Conservation (phyloP, 352 stramenopile genomes). For the Blastocystis sp. region DNA sequence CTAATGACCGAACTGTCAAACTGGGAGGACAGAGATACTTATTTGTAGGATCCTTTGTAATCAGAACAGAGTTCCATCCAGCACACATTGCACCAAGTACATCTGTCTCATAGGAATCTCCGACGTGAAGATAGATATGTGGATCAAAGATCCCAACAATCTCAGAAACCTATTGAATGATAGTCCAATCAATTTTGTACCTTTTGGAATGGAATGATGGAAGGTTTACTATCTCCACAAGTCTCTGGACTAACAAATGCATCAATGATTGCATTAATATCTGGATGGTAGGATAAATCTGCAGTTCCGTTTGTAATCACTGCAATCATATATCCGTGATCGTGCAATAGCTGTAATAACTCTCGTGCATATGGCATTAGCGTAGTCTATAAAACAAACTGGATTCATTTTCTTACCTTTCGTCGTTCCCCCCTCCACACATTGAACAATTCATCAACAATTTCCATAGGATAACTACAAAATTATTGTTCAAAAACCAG, state of each 20-base stretch:
- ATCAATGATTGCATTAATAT: neutral
- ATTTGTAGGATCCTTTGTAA: neutral
- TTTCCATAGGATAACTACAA: neutral
- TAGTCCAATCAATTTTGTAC: neutral
- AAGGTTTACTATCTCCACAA: slow-evolving; percentile 37
- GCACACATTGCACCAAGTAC: slow-evolving; percentile 1
- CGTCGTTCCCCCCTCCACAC: slow-evolving; percentile 18
- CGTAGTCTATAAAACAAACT: neutral
- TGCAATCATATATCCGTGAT: neutral
- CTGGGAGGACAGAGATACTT: neutral
- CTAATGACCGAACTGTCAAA: neutral
- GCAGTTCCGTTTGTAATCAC: slow-evolving; percentile 53
- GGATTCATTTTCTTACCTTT: neutral
- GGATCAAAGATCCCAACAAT: neutral
- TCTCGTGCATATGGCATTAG: slow-evolving; percentile 33
- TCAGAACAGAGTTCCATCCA: slow-evolving; percentile 47
- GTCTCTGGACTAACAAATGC: slow-evolving; percentile 25
- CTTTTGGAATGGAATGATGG: neutral
- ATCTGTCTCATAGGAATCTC: slow-evolving; percentile 18
- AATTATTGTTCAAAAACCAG: neutral
- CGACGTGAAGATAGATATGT: slow-evolving; percentile 1
- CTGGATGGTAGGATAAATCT: neutral
- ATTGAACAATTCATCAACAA: slow-evolving; percentile 41
- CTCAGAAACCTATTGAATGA: slow-evolving; percentile 5
- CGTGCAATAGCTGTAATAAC: neutral